These are phyloP conservation scores for Pseudogymnoascus pannorum DNA, from an alignment of 2,329 filamentous ascomycete genomes.

Conservation along the genomic window DNA sequence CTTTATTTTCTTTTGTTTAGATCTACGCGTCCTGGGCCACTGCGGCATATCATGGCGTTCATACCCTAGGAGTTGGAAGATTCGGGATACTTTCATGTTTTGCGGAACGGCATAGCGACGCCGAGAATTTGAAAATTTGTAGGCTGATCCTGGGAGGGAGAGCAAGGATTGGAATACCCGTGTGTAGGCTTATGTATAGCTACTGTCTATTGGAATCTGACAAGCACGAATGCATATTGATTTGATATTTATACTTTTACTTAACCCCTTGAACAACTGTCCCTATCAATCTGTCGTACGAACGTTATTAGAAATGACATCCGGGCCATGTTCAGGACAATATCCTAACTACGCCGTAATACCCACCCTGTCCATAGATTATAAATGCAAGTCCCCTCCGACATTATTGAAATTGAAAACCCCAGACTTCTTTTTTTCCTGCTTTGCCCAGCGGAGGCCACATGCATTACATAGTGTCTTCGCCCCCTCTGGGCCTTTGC, in stretches of 20 bases:
- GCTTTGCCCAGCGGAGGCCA: slow-evolving; percentile 69
- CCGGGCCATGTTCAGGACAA: background rate
- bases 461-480: slow-evolving; percentile 97
- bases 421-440: slow-evolving; percentile 61
- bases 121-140: background rate
- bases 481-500: slow-evolving; percentile 84
- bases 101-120: slow-evolving; percentile 9
- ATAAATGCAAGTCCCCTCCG: background rate
- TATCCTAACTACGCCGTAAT: background rate
- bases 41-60: slow-evolving; percentile 24
- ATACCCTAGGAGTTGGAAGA: slow-evolving; percentile 25
- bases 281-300: background rate
- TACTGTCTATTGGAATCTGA: background rate
- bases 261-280: background rate
- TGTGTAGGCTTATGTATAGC: slow-evolving; percentile 5
- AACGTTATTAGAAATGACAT: slow-evolving; percentile 1
- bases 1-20: slow-evolving; percentile 18
- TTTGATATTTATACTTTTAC: background rate
- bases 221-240: background rate
- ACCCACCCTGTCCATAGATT: background rate
- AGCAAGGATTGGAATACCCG: background rate
- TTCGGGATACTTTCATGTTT: slow-evolving; percentile 20
- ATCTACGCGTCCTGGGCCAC: slow-evolving; percentile 22
- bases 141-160: background rate
- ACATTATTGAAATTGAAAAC: background rate